These are phyloP conservation scores for Agapanthus africanus DNA, from an alignment of 106 monocot genomes.

Conservation along the genomic window DNA sequence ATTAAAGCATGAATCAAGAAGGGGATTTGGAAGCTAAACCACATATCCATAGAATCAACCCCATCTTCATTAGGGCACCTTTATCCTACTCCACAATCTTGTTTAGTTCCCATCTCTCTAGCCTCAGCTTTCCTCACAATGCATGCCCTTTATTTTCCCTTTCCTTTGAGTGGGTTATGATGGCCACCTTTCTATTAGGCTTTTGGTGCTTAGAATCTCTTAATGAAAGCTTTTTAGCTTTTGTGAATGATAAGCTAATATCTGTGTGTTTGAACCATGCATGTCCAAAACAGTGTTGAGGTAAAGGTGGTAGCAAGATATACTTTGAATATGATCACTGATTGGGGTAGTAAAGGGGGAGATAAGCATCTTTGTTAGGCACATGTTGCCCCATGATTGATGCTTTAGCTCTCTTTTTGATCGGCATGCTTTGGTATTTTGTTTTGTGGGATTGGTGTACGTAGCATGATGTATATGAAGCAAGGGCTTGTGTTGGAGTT, in stretches of 20 bases:
- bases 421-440: too few relatives aligned
- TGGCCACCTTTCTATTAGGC: constrained; percentile 9
- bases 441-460: too few relatives aligned
- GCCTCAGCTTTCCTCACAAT: background rate
- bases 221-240: background rate
- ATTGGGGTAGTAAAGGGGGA: background rate
- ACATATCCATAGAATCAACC: constrained; percentile 6
- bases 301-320: constrained; percentile 3
- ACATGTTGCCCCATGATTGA: constrained; percentile 10
- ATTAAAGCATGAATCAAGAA: constrained; percentile 1
- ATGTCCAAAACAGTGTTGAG: background rate
- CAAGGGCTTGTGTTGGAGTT: too few relatives aligned
- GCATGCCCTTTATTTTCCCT: constrained; percentile 1
- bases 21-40: constrained; percentile 7
- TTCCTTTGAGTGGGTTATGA: constrained; percentile 6
- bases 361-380: constrained; percentile 4
- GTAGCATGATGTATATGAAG: too few relatives aligned
- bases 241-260: constrained; percentile 7
- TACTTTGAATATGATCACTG: constrained; percentile 16
- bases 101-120: background rate
- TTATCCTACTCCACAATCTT: constrained; percentile 5
- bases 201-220: constrained; percentile 7
- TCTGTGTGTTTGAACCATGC: background rate
- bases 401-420: background rate
- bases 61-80: background rate